These are phyloP conservation scores for Metrosideros polymorpha DNA, from an alignment of 441 rosid species.

Conservation along the genomic window DNA sequence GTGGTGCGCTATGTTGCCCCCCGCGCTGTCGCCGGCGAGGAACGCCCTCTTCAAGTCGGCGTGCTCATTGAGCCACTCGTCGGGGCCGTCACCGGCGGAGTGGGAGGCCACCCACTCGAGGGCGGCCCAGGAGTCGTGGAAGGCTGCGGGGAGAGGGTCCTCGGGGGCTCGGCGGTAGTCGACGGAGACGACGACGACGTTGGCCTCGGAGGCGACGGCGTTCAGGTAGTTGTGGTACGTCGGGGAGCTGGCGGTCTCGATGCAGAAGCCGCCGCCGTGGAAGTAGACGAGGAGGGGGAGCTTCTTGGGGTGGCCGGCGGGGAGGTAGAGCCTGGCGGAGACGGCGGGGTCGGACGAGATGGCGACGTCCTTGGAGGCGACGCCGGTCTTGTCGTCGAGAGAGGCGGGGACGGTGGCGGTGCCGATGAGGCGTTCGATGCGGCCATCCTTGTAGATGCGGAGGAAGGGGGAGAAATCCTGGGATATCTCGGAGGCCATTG, in stretches of 20 bases:
- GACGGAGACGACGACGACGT: conserved; percentile 35
- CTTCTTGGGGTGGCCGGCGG: conserved; percentile 17
- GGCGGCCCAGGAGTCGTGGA: conserved; percentile 37
- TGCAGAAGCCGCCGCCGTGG: conserved; percentile 56
- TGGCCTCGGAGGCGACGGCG: conserved; percentile 24
- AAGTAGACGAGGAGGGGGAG: conserved; percentile 51
- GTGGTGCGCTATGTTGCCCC: conserved; percentile 39
- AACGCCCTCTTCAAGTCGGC: conserved; percentile 32
- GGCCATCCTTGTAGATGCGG: conserved; percentile 31
- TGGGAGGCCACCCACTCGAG: conserved; percentile 45
- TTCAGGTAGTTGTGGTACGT: conserved; percentile 25
- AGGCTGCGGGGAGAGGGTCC: conserved; percentile 26
- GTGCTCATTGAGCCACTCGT: conserved; percentile 27
- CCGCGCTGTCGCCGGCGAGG: conserved; percentile 52
- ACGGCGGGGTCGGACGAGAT: conserved; percentile 24
- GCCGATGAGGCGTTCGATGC: conserved; percentile 27
- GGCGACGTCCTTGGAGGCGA: conserved; percentile 39
- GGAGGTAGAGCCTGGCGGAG: conserved; percentile 36
- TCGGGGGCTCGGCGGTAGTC: conserved; percentile 45
- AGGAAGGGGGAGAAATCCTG: conserved; percentile 25
- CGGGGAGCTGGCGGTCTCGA: conserved; percentile 30
- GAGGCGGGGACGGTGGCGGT: conserved; percentile 27
- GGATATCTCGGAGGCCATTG: conserved; percentile 17
- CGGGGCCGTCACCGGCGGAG: conserved; percentile 24
- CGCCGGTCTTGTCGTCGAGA: conserved; percentile 24